These are phyloP conservation scores for Sphaerobolus stellatus DNA, from an alignment of 1,284 basidiomycete genomes.

Conservation along the genomic window DNA sequence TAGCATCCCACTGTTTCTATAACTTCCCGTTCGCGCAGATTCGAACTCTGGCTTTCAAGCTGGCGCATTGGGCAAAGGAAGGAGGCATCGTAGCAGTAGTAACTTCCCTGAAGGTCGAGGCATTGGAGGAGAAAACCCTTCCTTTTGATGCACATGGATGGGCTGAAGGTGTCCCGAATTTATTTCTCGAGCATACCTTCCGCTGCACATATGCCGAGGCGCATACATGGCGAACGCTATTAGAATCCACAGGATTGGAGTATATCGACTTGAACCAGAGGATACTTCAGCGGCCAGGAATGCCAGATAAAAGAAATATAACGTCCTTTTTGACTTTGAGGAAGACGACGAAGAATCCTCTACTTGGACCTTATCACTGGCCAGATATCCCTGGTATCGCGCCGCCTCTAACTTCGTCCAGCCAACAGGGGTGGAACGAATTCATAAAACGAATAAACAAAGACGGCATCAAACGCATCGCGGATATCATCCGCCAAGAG, in stretches of 20 bases:
- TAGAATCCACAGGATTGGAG: neutral
- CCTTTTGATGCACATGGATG: neutral
- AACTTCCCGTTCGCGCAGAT: neutral
- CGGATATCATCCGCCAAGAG: no score
- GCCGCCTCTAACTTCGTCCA: no score
- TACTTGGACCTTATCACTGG: no score
- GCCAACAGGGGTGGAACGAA: no score
- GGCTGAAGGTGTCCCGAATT: neutral
- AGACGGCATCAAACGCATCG: no score
- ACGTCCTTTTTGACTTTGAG: no score
- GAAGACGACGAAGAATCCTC: no score
- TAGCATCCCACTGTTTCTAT: neutral
- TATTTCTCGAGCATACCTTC: neutral
- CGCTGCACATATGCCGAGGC: neutral
- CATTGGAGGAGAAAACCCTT: neutral
- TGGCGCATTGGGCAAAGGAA: neutral
- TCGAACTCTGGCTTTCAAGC: neutral
- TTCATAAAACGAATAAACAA: no score
- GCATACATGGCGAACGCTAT: neutral
- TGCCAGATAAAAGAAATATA: no score
- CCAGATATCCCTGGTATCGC: no score
- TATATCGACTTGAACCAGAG: neutral
- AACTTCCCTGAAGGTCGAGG: neutral
- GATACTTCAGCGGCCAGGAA: no score
- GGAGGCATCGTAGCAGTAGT: neutral